Evolutionary conservation across 2,329 filamentous ascomycete species (phyloP).

Genomic region (Xylariaceae sp.): DNA sequence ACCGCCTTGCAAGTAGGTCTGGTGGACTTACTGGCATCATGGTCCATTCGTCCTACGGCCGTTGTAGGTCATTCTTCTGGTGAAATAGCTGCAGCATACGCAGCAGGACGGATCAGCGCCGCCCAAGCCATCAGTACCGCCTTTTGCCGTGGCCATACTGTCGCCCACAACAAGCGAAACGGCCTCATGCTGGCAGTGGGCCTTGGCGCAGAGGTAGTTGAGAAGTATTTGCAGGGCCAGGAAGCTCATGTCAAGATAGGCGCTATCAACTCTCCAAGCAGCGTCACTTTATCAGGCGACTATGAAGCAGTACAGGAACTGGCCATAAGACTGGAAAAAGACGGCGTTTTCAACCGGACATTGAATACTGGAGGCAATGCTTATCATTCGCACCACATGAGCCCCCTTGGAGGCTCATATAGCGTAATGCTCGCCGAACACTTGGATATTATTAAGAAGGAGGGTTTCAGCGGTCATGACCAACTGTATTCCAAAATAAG

Average conservation of each 20-base stretch:
- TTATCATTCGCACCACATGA: conserved; percentile 43
- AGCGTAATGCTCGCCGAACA: not conserved
- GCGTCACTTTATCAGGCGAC: conserved; percentile 41
- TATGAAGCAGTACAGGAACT: conserved; percentile 24
- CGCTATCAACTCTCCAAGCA: conserved; percentile 38
- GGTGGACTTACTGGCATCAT: conserved; percentile 42
- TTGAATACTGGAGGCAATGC: conserved; percentile 35
- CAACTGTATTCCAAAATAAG: not conserved
- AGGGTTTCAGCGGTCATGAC: not conserved
- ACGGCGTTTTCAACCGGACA: conserved; percentile 33
- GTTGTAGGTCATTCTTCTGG: conserved; percentile 49
- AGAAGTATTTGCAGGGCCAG: not conserved
- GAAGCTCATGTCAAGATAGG: conserved; percentile 14
- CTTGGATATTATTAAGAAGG: not conserved
- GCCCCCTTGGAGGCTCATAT: not conserved
- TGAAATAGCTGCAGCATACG: conserved; percentile 43
- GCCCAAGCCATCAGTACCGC: conserved; percentile 31
- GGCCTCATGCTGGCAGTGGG: conserved; percentile 30
- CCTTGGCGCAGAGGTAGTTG: conserved; percentile 1
- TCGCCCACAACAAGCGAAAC: not conserved
- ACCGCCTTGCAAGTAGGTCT: conserved; percentile 47
- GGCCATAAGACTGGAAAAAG: not conserved
- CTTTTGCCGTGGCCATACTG: conserved; percentile 27
- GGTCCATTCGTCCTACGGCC: conserved; percentile 41
- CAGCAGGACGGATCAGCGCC: conserved; percentile 28